Percentiles rank a stretch among this genome's conserved stretches.
Evolutionary conservation across 1,284 basidiomycete species (phyloP).

Genomic region (Pseudozyma sp.): DNA sequence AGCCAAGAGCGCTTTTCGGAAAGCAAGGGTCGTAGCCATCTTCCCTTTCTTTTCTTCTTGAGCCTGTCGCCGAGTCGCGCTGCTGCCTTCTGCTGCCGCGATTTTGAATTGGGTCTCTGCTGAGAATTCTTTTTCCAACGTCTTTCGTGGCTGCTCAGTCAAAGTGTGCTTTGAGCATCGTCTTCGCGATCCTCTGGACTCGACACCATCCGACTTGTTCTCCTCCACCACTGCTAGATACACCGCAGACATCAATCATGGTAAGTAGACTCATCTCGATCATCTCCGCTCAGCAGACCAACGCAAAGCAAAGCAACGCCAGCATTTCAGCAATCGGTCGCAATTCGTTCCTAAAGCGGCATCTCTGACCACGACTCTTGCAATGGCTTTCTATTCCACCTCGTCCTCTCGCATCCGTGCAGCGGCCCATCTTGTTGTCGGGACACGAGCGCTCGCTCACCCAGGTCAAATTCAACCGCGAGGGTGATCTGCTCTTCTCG

Average conservation of each 20-base stretch:
- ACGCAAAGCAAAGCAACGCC: background rate
- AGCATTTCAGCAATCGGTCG: background rate
- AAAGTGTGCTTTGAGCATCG: background rate
- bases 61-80: background rate
- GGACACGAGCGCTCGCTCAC: constrained; percentile 98
- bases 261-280: background rate
- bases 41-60: background rate
- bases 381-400: background rate
- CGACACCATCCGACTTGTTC: background rate
- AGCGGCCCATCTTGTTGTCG: constrained; percentile 69
- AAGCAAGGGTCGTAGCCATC: too few species aligned
- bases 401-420: background rate
- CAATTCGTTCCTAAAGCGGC: background rate
- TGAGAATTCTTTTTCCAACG: constrained; percentile 16
- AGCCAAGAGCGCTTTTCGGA: too few species aligned
- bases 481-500: constrained; percentile 95
- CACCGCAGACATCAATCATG: constrained; percentile 5
- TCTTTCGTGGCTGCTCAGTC: constrained; percentile 13
- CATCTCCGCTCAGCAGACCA: background rate
- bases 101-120: constrained; percentile 10
- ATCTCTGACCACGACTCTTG: background rate
- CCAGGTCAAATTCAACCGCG: constrained; percentile 80
- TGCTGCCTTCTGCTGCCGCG: background rate
- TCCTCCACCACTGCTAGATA: constrained; percentile 1
- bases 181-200: constrained; percentile 5